Evolutionary conservation across 2,329 filamentous ascomycete genomes (phyloP).

Genomic region (Pseudocercospora musae): DNA sequence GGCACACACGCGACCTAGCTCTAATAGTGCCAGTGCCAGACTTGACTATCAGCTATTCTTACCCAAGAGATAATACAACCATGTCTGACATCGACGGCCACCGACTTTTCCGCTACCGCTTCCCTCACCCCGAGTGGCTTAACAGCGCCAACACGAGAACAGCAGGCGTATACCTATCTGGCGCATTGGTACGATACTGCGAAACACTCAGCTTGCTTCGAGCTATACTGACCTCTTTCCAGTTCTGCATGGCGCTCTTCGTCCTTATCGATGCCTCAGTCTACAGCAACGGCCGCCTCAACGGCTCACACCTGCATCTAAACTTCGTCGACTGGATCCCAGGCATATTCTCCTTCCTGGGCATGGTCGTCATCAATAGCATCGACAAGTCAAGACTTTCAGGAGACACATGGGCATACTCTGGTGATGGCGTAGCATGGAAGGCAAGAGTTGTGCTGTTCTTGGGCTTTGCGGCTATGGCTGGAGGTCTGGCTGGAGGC

Average conservation of each 20-base stretch:
- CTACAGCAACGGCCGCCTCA: slow-evolving; percentile 60
- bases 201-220: neutral
- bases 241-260: slow-evolving; percentile 70
- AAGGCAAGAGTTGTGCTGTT: slow-evolving; percentile 67
- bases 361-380: slow-evolving; percentile 70
- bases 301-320: slow-evolving; percentile 59
- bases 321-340: slow-evolving; percentile 72
- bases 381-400: slow-evolving; percentile 66
- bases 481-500: slow-evolving; percentile 64
- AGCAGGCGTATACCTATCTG: slow-evolving; percentile 63
- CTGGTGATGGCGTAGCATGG: slow-evolving; percentile 63
- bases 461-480: slow-evolving; percentile 66
- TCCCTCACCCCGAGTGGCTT: slow-evolving; percentile 64
- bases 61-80: neutral
- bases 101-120: slow-evolving; percentile 66
- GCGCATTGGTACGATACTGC: slow-evolving; percentile 56
- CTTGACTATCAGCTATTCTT: neutral
- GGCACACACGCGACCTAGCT: neutral
- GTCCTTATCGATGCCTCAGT: slow-evolving; percentile 64
- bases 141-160: slow-evolving; percentile 63
- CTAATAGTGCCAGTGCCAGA: neutral
- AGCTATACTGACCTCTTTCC: neutral
- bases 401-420: slow-evolving; percentile 64
- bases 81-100: slow-evolving; percentile 29
- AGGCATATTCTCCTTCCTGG: slow-evolving; percentile 64